Base-by-base conservation (phyloP, 129 eudicot species). In the Helianthus tuberosus region DNA sequence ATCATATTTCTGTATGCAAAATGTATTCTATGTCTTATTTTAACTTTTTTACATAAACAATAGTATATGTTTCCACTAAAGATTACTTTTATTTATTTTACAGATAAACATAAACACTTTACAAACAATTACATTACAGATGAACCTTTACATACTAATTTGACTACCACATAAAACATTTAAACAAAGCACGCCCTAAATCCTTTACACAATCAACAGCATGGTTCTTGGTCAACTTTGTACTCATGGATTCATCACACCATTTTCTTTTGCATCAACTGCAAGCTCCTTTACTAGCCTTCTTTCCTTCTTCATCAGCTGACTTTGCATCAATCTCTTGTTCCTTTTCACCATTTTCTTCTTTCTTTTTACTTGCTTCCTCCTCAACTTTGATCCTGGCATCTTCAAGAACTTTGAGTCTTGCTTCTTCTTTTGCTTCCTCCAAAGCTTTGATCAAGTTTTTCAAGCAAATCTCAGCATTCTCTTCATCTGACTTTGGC, bases 401-500 rank as follows among this genome's bases (percentile, higher is more conserved):
- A 36, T 82, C 85, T 52, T 86, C 87, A 66, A 64, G 70, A 13
- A 77, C 84, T 64, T 79, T 82, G 14, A 74, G 53, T 64, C 66
- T 80, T 23, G 81, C 83, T 71, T 75, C 84, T 60, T 78, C 86
- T 80, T 81, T 84, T 16, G 83, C 80, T 1, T 75, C 77, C 25
- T 84, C 81, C 3, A 87, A 17, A 12, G 83, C 74, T 43, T 87
- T 79, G 9, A 87, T 72, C 82, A 87, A 29, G 17, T 79, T 79
- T 14, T 35, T 66, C 61, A 87, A 75, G 53, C 89, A 75, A 41
- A 38, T 44, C 0, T 79, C 84, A 7, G 38, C 84, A 71, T 72
- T 73, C 53, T 87, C 92, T 39, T 83, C 83, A 4, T 69, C 43
- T 4, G 82, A 78, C 49, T 87, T 87, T 0, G 86, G 82, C 91